phyloP scores from a whole-genome alignment of 768 basidiomycete species.

The Russula foetens region DNA sequence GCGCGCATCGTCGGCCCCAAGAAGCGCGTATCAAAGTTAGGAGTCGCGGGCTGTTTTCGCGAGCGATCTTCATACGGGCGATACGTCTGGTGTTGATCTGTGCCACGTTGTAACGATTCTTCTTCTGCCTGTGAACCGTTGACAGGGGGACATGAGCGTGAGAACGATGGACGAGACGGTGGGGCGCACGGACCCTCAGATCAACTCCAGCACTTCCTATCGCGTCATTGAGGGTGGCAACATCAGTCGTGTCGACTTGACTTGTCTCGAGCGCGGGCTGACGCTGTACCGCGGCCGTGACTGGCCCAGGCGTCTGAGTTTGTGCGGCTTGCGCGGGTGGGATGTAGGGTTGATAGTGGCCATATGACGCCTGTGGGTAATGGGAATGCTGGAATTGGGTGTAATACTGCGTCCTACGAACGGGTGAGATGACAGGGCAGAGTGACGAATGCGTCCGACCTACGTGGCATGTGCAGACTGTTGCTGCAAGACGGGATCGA shows the following conservation, averaged over 20 bases:
- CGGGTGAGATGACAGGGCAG: constrained; percentile 2
- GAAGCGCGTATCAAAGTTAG: constrained; percentile 60
- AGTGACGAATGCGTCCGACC: not conserved
- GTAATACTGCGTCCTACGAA: constrained; percentile 16
- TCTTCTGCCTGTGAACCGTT: constrained; percentile 64
- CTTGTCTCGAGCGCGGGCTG: constrained; percentile 4
- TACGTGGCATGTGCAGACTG: constrained; percentile 19
- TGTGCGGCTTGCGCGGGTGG: constrained; percentile 21
- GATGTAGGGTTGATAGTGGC: constrained; percentile 26
- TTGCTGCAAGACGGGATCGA: constrained; percentile 21
- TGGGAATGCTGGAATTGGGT: constrained; percentile 21
- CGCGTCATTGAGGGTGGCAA: constrained; percentile 76
- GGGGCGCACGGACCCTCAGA: constrained; percentile 47
- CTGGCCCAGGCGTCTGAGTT: constrained; percentile 20
- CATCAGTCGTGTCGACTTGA: constrained; percentile 53
- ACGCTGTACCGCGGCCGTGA: constrained; percentile 3
- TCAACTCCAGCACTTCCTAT: constrained; percentile 84
- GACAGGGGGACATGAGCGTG: not conserved
- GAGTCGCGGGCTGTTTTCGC: constrained; percentile 62
- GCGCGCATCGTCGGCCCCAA: constrained; percentile 61
- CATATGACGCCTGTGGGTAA: constrained; percentile 25
- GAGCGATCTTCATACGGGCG: constrained; percentile 71
- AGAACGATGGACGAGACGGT: not conserved
- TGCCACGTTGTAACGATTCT: constrained; percentile 62
- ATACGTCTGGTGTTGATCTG: constrained; percentile 54